Percentiles rank a stretch among this genome's conserved stretches.
Conservation (phyloP, 768 basidiomycete genomes). For the Leccinum subgranulosum region DNA sequence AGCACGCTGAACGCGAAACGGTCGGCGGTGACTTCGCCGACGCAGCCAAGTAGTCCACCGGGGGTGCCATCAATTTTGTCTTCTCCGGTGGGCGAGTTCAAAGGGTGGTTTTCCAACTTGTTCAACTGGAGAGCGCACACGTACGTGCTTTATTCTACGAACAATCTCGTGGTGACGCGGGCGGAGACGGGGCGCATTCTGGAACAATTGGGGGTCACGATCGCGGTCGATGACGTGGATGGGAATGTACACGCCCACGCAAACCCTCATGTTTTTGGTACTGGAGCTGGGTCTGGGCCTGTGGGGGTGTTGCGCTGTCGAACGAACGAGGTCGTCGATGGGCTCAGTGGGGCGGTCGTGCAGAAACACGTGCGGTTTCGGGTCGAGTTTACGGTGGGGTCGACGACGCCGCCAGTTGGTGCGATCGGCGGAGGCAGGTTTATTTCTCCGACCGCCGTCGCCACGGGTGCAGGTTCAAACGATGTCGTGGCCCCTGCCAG, state of each 20-base stretch:
- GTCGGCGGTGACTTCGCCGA: slow-evolving; percentile 49
- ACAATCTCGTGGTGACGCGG: slow-evolving; percentile 59
- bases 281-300: slow-evolving; percentile 26
- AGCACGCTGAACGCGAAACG: slow-evolving; percentile 41
- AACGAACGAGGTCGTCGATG: slow-evolving; percentile 47
- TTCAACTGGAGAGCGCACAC: slow-evolving; percentile 85
- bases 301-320: slow-evolving; percentile 46
- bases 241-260: slow-evolving; percentile 26
- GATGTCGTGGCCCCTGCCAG: neutral
- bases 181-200: slow-evolving; percentile 62
- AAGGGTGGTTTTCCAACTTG: slow-evolving; percentile 93
- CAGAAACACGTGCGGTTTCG: slow-evolving; percentile 82
- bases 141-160: slow-evolving; percentile 52
- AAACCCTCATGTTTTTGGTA: neutral
- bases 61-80: slow-evolving; percentile 44
- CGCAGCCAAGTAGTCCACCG: slow-evolving; percentile 37
- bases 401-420: slow-evolving; percentile 9
- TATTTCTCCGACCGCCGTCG: slow-evolving; percentile 18
- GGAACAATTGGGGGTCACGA: slow-evolving; percentile 58
- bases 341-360: slow-evolving; percentile 35
- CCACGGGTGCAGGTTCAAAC: slow-evolving; percentile 16
- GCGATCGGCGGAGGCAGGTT: slow-evolving; percentile 12
- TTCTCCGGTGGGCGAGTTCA: slow-evolving; percentile 80
- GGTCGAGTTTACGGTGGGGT: slow-evolving; percentile 61
- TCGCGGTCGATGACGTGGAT: slow-evolving; percentile 53